A percentile compares a stretch with the other conserved stretches of the same genome.
Conservation (phyloP, 495 filamentous ascomycete genomes). For the Hypomontagnella monticulosa region DNA sequence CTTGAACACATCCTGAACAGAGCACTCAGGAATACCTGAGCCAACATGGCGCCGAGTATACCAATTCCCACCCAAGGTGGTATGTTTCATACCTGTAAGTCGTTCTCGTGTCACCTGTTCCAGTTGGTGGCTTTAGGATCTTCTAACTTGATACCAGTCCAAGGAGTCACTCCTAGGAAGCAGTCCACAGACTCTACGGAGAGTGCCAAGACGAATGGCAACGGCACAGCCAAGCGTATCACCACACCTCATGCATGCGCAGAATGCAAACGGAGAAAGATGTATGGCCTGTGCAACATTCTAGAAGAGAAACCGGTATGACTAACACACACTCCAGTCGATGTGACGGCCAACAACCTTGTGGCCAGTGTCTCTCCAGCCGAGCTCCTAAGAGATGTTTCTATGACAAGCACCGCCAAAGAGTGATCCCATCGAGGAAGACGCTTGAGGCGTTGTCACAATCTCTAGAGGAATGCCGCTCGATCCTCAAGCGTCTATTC, state of each 20-base stretch:
- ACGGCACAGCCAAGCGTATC: constrained; percentile 52
- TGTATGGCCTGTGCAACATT: constrained; percentile 49
- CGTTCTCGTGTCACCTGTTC: background rate
- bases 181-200: constrained; percentile 57
- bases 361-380: constrained; percentile 66
- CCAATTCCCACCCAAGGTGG: constrained; percentile 60
- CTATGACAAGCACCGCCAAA: constrained; percentile 68
- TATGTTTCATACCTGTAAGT: constrained; percentile 63
- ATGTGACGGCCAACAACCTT: constrained; percentile 68
- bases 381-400: constrained; percentile 66
- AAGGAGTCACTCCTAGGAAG: constrained; percentile 60
- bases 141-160: constrained; percentile 46
- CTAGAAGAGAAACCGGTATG: background rate
- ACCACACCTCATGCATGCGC: constrained; percentile 68
- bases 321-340: constrained; percentile 51
- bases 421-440: constrained; percentile 67
- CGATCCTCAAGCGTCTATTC: constrained; percentile 63
- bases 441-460: constrained; percentile 66
- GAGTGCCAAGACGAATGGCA: constrained; percentile 53
- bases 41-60: constrained; percentile 59
- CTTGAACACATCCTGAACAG: constrained; percentile 20
- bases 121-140: constrained; percentile 5
- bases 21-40: constrained; percentile 19
- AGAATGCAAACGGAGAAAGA: constrained; percentile 68
- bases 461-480: constrained; percentile 67